phyloP scores from a whole-genome alignment of 2,329 filamentous ascomycete genomes.

The Ophiobolus disseminans region DNA sequence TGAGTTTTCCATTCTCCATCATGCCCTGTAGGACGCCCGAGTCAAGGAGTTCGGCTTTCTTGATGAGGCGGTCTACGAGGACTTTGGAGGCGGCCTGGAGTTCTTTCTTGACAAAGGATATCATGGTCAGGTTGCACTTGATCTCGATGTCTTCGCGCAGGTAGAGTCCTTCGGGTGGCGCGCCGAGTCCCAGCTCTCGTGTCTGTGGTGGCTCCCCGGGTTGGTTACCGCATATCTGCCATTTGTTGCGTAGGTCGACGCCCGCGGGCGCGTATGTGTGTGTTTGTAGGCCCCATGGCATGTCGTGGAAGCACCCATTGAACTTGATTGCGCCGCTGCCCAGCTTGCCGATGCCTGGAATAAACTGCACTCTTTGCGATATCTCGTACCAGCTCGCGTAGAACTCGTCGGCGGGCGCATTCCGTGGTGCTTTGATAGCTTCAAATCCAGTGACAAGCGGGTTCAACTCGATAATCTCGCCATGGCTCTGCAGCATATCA shows the following conservation, averaged over 20 bases:
- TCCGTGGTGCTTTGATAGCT: constrained; percentile 70
- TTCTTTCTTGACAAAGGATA: constrained; percentile 71
- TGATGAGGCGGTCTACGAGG: constrained; percentile 72
- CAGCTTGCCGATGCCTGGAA: constrained; percentile 70
- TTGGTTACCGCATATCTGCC: constrained; percentile 72
- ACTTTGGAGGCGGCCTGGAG: constrained; percentile 70
- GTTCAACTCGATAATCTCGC: constrained; percentile 74
- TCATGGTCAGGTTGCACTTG: constrained; percentile 70
- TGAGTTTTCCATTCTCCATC: constrained; percentile 70
- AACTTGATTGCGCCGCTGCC: constrained; percentile 72
- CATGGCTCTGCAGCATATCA: constrained; percentile 74
- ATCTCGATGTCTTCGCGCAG: constrained; percentile 75
- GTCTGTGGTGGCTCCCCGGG: constrained; percentile 69
- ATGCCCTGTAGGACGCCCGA: constrained; percentile 70
- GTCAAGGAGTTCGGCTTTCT: constrained; percentile 74
- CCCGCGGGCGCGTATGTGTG: constrained; percentile 74
- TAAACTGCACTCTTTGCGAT: constrained; percentile 70
- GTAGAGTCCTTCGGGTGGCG: constrained; percentile 70
- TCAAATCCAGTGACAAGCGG: constrained; percentile 71
- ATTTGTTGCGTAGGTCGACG: constrained; percentile 72
- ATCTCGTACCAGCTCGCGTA: constrained; percentile 80
- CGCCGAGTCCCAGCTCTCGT: constrained; percentile 69
- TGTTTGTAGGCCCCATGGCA: constrained; percentile 74
- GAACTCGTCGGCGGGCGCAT: constrained; percentile 72
- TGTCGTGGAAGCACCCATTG: constrained; percentile 74